phyloP scores from a whole-genome alignment of 257 asterid genomes.

The Rauvolfia tetraphylla region DNA sequence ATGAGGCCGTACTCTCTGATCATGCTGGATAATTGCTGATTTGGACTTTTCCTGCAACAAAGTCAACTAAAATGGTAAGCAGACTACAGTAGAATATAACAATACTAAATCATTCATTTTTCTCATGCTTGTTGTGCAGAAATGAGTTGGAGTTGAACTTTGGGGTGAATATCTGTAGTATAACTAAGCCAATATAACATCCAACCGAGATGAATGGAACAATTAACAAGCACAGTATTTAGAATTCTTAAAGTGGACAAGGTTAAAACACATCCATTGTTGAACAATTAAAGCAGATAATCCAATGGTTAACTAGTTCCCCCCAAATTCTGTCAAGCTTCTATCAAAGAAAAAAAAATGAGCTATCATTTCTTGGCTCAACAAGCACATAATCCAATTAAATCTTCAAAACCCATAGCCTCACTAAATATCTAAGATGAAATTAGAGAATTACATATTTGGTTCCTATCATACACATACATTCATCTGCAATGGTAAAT shows the following conservation, averaged over 20 bases:
- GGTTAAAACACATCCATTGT: not conserved
- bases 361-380: not conserved
- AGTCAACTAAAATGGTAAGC: slow-evolving; percentile 14
- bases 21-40: slow-evolving; percentile 27
- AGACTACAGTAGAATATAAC: slow-evolving; percentile 5
- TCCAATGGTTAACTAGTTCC: not conserved
- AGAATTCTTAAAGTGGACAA: not conserved
- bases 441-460: not conserved
- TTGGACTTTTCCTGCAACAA: slow-evolving; percentile 46
- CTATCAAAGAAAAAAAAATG: not conserved
- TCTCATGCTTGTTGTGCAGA: not conserved
- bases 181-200: not conserved
- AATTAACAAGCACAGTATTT: too few species aligned
- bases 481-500: not conserved
- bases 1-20: slow-evolving; percentile 29
- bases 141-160: not conserved
- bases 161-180: not conserved
- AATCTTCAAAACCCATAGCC: not conserved
- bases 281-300: not conserved
- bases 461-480: not conserved
- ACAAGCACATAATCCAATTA: not conserved
- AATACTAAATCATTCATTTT: not conserved
- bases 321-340: slow-evolving; percentile 2
- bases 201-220: not conserved
- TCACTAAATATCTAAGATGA: not conserved